phyloP scores from a whole-genome alignment of 352 stramenopile genomes.

The Phytophthora crassamura region DNA sequence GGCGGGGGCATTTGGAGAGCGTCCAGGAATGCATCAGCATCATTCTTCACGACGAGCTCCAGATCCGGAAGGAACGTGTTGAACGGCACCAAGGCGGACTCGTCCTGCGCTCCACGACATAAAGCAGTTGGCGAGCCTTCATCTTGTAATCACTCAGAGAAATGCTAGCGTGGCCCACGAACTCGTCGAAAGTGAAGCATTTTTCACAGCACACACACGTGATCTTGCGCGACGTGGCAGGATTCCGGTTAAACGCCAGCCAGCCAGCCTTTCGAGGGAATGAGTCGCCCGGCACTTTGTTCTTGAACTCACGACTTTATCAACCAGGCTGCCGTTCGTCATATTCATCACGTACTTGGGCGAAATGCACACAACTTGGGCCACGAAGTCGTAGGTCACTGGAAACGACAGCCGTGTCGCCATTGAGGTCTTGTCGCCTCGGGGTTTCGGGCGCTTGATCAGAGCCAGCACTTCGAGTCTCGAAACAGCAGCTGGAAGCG shows the following conservation, averaged over 20 bases:
- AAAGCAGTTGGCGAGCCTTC: conserved; percentile 26
- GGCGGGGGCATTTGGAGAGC: background rate
- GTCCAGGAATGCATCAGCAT: conserved; percentile 8
- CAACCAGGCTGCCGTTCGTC: too few species aligned
- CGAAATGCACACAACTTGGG: conserved; percentile 34
- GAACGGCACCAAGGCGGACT: conserved; percentile 29
- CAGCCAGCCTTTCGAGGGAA: conserved; percentile 43
- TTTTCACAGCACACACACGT: conserved; percentile 31
- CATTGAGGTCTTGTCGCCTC: conserved; percentile 10
- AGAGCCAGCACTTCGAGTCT: conserved; percentile 27
- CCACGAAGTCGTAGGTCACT: conserved; percentile 25
- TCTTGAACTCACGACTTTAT: too few species aligned
- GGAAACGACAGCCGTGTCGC: conserved; percentile 9
- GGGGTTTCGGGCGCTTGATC: conserved; percentile 30
- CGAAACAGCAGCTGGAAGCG: background rate
- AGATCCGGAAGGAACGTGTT: conserved; percentile 25
- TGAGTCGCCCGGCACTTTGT: too few species aligned
- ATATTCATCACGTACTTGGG: too few species aligned
- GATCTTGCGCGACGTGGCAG: background rate
- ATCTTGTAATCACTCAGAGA: conserved; percentile 16
- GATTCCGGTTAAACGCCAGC: conserved; percentile 27
- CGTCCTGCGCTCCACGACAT: conserved; percentile 34
- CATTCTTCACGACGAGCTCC: conserved; percentile 2
- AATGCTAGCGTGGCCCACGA: conserved; percentile 40
- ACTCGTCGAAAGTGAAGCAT: conserved; percentile 17